Evolutionary conservation across 2,329 filamentous ascomycete species (phyloP).

Genomic region (Ophiocordyceps camponoti-floridani): DNA sequence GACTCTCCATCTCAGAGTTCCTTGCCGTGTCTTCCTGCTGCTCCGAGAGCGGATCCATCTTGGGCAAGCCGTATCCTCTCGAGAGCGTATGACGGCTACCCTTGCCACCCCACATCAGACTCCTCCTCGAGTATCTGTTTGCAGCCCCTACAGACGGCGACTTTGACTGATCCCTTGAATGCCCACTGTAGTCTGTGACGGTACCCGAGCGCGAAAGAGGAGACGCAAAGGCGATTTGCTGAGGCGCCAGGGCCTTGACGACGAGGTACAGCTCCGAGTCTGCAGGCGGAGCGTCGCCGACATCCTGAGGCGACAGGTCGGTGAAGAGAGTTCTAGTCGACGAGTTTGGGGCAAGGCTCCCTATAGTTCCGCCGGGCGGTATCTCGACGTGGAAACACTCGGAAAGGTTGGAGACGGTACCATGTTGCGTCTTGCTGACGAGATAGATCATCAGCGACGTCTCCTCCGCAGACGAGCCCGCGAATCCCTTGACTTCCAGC

Average conservation of each 20-base stretch:
- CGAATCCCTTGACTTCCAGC: conserved; percentile 69
- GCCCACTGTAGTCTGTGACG: conserved; percentile 15
- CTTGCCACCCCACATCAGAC: conserved; percentile 53
- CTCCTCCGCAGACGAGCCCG: conserved; percentile 56
- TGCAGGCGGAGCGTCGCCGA: conserved; percentile 40
- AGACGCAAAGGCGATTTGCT: conserved; percentile 27
- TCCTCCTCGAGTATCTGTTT: conserved; percentile 36
- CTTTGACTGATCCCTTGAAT: conserved; percentile 25
- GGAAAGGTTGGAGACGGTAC: conserved; percentile 49
- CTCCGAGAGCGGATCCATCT: conserved; percentile 40
- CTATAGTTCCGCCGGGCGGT: conserved; percentile 53
- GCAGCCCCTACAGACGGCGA: conserved; percentile 29
- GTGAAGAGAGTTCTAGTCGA: conserved; percentile 75
- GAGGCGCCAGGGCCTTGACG: conserved; percentile 53
- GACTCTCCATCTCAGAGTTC: conserved; percentile 19
- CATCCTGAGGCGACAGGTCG: conserved; percentile 63
- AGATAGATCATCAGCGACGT: conserved; percentile 64
- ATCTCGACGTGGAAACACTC: conserved; percentile 72
- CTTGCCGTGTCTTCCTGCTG: conserved; percentile 22
- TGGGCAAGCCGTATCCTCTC: conserved; percentile 25
- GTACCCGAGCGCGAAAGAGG: conserved; percentile 32
- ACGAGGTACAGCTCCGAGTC: conserved; percentile 68
- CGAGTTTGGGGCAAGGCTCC: conserved; percentile 42
- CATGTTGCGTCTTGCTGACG: conserved; percentile 50
- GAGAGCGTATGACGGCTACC: conserved; percentile 35